Evolutionary conservation across 2,329 filamentous ascomycete species (phyloP), one percentile per base, ranked within the genome.

Genomic region (Fusarium redolens): DNA sequence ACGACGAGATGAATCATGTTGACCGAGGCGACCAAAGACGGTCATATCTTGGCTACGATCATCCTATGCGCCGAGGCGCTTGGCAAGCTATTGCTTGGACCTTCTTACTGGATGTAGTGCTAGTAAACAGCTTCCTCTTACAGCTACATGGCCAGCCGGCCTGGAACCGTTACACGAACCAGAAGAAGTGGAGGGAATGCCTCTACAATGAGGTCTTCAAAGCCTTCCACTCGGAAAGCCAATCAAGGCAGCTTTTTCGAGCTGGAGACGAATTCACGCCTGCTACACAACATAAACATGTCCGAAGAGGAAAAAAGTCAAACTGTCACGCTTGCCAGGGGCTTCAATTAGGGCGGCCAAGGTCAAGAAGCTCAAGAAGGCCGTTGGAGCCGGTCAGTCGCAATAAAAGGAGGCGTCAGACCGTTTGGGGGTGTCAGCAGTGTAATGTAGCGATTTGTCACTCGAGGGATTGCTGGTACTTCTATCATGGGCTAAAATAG

Each of bases 231-330:
- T 18, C 30, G 33, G 13, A 37, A 37, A 38, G 48, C 20, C 33
- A 37, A 25, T 38, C 22, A 28, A 51, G 48, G 33, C 33, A 38
- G 33, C 10, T 15, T 25, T 37, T 38, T 51, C 33, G n/a, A 38
- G 33, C n/a, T 25, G 33, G 48, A 38, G 33, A 54, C 35, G 50
- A 54, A 40, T 54, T 54, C 13, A 54, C 22, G 50, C 50, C 35
- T 30, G 22, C 11, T 15, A 45, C 37, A 60, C 57, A 64, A 44
- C 58, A 71, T 65, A n/a, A 63, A 20, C 35, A 31, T 31, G 28
- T 73, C 57, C n/a, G 13, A 30, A 61, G 63, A 52, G 67, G 60
- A 1, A 65, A 68, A 58, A 55, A 43, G 7, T 52, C 37, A 8
- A 14, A 33, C 8, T 71, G 60, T 44, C 43, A 52, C 28, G 56